Evolutionary conservation across 169 alveolate species (phyloP).

Genomic region (Eimeria falciformis): DNA sequence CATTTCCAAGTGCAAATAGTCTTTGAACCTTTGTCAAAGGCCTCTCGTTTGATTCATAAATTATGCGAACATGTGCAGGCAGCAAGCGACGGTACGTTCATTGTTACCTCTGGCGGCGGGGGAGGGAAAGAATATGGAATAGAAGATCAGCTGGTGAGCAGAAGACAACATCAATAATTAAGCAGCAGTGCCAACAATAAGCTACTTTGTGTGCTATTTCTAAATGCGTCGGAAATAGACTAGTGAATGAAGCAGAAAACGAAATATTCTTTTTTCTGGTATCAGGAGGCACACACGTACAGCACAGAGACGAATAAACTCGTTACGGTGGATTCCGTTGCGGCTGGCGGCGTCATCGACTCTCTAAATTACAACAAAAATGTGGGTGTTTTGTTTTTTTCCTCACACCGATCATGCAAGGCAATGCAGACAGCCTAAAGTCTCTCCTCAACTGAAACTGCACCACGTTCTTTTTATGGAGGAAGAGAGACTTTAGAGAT

Average conservation of each 20-base stretch:
- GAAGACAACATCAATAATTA: too few relatives aligned
- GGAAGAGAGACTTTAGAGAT: too few relatives aligned
- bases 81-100: slow-evolving; percentile 58
- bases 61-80: slow-evolving; percentile 13
- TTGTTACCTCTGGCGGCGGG: slow-evolving; percentile 76
- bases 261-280: too few relatives aligned
- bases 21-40: neutral
- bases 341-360: slow-evolving; percentile 70
- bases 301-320: slow-evolving; percentile 34
- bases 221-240: too few relatives aligned
- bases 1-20: neutral
- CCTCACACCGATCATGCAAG: too few relatives aligned
- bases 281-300: slow-evolving; percentile 61
- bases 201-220: too few relatives aligned
- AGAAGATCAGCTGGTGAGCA: slow-evolving; percentile 65
- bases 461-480: too few relatives aligned
- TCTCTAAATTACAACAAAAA: slow-evolving; percentile 41
- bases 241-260: too few relatives aligned
- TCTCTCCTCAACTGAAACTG: too few relatives aligned
- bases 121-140: slow-evolving; percentile 75
- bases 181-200: too few relatives aligned
- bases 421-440: too few relatives aligned
- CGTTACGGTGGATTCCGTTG: slow-evolving; percentile 7
- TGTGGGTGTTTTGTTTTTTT: too few relatives aligned
- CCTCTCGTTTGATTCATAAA: neutral